These are phyloP conservation scores for Escovopsis sp. DNA, from an alignment of 2,329 filamentous ascomycete species.

Conservation along the genomic window DNA sequence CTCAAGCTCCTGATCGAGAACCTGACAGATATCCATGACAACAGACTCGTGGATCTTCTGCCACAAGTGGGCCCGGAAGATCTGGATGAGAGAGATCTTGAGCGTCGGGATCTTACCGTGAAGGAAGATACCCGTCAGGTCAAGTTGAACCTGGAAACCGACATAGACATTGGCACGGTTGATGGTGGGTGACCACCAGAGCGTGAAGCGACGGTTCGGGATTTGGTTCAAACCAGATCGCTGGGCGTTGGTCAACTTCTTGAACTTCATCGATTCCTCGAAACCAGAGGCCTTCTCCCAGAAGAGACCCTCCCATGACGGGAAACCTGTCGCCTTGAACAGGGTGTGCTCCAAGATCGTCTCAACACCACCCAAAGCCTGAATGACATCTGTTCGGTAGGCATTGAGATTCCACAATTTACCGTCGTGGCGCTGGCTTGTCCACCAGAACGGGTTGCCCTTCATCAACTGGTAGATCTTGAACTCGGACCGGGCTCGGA, in stretches of 20 bases:
- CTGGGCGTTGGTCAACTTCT: slow-evolving; percentile 96
- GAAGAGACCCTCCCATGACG: slow-evolving; percentile 91
- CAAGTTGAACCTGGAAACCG: slow-evolving; percentile 96
- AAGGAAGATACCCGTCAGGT: slow-evolving; percentile 95
- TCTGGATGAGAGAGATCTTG: slow-evolving; percentile 96
- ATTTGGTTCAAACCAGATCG: slow-evolving; percentile 96
- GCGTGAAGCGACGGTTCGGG: slow-evolving; percentile 91
- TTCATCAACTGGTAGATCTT: slow-evolving; percentile 99
- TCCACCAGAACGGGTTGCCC: slow-evolving; percentile 99
- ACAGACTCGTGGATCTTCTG: slow-evolving; percentile 99
- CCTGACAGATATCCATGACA: slow-evolving; percentile 97
- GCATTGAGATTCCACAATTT: slow-evolving; percentile 96
- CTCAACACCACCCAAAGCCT: slow-evolving; percentile 89
- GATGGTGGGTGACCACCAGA: slow-evolving; percentile 94
- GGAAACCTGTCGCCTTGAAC: slow-evolving; percentile 94
- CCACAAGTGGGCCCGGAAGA: slow-evolving; percentile 99
- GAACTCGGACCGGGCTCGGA: slow-evolving; percentile 89
- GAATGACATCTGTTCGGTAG: slow-evolving; percentile 92
- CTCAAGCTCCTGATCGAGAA: slow-evolving; percentile 94
- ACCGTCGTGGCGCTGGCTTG: slow-evolving; percentile 88
- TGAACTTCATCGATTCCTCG: slow-evolving; percentile 77
- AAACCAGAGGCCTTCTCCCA: slow-evolving; percentile 59
- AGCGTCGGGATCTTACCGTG: slow-evolving; percentile 97
- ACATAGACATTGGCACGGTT: slow-evolving; percentile 96
- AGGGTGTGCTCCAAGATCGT: slow-evolving; percentile 94